phyloP scores from a whole-genome alignment of 2,329 filamentous ascomycete species.

The Hirsutella minnesotensis region DNA sequence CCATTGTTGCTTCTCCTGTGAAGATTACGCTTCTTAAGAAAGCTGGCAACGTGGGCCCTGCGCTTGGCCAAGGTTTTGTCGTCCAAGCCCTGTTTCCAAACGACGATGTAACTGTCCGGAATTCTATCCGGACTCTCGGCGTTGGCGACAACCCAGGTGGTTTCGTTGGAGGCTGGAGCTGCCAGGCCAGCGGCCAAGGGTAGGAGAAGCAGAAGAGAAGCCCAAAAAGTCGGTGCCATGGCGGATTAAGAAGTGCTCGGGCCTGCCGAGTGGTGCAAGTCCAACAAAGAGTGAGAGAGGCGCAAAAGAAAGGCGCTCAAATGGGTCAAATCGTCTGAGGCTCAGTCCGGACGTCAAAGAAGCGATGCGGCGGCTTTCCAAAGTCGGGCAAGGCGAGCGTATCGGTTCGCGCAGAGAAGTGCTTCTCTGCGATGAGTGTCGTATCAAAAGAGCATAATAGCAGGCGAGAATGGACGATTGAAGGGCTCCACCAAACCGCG shows the following conservation, averaged over 20 bases:
- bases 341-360: too few relatives aligned
- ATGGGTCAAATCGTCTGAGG: too few relatives aligned
- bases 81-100: constrained; percentile 45
- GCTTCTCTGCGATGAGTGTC: too few relatives aligned
- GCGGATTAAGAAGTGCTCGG: background rate
- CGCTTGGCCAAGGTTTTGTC: constrained; percentile 36
- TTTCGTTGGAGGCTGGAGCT: background rate
- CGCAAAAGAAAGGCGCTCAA: too few relatives aligned
- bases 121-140: constrained; percentile 34
- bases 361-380: too few relatives aligned
- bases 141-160: constrained; percentile 20
- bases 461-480: too few relatives aligned
- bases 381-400: too few relatives aligned
- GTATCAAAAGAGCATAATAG: background rate
- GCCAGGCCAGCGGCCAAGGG: constrained; percentile 13
- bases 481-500: too few relatives aligned
- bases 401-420: too few relatives aligned
- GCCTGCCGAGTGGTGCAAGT: background rate
- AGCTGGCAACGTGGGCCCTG: constrained; percentile 32
- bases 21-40: constrained; percentile 45
- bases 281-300: background rate
- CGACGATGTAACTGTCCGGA: constrained; percentile 49
- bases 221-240: constrained; percentile 9
- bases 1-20: constrained; percentile 37
- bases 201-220: constrained; percentile 12